A percentile compares a stretch with the other conserved stretches of the same genome.
Evolutionary conservation across 108 stramenopile species (phyloP).

Genomic region (Cyclostephanos invisitatus): DNA sequence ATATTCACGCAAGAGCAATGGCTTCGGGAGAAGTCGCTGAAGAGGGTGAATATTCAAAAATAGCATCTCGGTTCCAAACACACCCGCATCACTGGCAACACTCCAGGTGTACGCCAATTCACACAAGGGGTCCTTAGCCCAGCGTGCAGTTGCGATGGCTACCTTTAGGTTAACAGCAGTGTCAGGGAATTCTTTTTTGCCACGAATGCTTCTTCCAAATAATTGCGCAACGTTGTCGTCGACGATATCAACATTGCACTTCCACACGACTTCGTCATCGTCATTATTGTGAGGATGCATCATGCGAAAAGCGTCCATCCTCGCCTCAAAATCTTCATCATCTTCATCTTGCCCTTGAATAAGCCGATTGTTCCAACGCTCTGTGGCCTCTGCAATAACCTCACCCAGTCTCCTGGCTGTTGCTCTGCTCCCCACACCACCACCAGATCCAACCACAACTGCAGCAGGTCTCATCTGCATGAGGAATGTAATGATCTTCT

Average conservation of each 20-base stretch:
- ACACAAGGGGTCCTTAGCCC: slow-evolving; percentile 84
- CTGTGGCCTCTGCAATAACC: slow-evolving; percentile 66
- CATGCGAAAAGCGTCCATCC: slow-evolving; percentile 57
- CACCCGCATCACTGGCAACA: slow-evolving; percentile 78
- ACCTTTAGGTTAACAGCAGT: slow-evolving; percentile 68
- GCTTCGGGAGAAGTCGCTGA: slow-evolving; percentile 83
- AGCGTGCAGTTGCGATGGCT: slow-evolving; percentile 85
- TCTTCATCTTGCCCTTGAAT: slow-evolving; percentile 90
- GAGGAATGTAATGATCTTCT: slow-evolving; percentile 81
- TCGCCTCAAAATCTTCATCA: slow-evolving; percentile 79
- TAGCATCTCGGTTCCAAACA: slow-evolving; percentile 89
- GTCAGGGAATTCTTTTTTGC: slow-evolving; percentile 93
- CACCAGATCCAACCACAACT: slow-evolving; percentile 81
- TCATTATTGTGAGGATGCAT: slow-evolving; percentile 59
- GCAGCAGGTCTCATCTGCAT: slow-evolving; percentile 77
- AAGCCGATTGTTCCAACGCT: slow-evolving; percentile 76
- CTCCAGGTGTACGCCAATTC: slow-evolving; percentile 91
- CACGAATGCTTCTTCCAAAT: slow-evolving; percentile 82
- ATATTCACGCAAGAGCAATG: slow-evolving; percentile 74
- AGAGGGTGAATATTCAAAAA: slow-evolving; percentile 89
- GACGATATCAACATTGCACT: slow-evolving; percentile 81
- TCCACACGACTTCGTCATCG: slow-evolving; percentile 78
- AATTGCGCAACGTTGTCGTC: slow-evolving; percentile 86
- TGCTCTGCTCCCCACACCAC: slow-evolving; percentile 68
- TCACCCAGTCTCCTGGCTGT: slow-evolving; percentile 67